phyloP scores from a whole-genome alignment of 495 filamentous ascomycete genomes.

The Aspergillus panamensis region DNA sequence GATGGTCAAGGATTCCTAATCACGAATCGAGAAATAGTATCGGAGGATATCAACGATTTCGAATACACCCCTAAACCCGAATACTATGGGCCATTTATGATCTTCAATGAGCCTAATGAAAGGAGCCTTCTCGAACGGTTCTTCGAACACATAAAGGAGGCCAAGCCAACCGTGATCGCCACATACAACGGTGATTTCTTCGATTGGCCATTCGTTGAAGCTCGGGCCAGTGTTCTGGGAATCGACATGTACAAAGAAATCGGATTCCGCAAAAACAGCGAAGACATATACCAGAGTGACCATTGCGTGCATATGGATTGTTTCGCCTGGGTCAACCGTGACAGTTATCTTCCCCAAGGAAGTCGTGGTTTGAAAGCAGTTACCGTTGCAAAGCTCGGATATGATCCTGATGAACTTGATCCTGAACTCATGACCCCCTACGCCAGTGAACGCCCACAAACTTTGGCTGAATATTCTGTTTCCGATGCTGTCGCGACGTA shows the following conservation, averaged over 20 bases:
- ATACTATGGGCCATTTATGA: slow-evolving; percentile 90
- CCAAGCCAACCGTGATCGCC: slow-evolving; percentile 90
- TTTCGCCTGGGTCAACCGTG: slow-evolving; percentile 97
- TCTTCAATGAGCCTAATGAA: slow-evolving; percentile 97
- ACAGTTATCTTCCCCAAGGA: slow-evolving; percentile 96
- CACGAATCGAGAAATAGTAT: slow-evolving; percentile 96
- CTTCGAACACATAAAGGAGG: slow-evolving; percentile 92
- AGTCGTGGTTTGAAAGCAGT: slow-evolving; percentile 97
- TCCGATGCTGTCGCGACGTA: slow-evolving; percentile 99
- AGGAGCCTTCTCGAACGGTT: slow-evolving; percentile 85
- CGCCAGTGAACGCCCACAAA: slow-evolving; percentile 87
- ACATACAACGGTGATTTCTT: slow-evolving; percentile 99
- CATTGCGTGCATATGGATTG: slow-evolving; percentile 99
- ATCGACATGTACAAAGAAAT: slow-evolving; percentile 99
- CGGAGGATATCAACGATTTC: slow-evolving; percentile 95
- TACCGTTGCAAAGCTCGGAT: slow-evolving; percentile 94
- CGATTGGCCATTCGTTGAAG: slow-evolving; percentile 99
- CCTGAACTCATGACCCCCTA: slow-evolving; percentile 97
- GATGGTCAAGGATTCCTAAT: slow-evolving; percentile 98
- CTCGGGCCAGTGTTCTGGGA: slow-evolving; percentile 85
- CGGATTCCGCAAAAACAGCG: slow-evolving; percentile 88
- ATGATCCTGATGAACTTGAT: slow-evolving; percentile 97
- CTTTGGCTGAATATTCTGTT: slow-evolving; percentile 94
- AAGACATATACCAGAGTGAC: slow-evolving; percentile 92
- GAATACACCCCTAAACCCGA: slow-evolving; percentile 97